Base-by-base conservation (phyloP, 2,329 filamentous ascomycete species). In the Juglanconis oblonga region DNA sequence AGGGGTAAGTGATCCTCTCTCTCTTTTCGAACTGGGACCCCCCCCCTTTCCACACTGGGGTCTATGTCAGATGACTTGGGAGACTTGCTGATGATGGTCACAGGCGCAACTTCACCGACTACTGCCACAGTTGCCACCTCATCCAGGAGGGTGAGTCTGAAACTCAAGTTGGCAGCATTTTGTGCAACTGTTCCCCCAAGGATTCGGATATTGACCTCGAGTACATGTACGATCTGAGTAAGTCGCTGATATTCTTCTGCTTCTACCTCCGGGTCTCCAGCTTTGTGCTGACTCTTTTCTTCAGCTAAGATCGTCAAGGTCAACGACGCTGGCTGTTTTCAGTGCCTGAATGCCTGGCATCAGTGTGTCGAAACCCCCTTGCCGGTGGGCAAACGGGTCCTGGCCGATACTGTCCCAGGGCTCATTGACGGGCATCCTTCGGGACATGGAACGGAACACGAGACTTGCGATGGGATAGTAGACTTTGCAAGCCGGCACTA, bases 161-260 rank as follows among this genome's bases (percentile, higher is more conserved):
- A 5, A 54, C 44, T 5, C 29, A 48, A 3, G 56, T 36, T 14
- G 60, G 52, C 13, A 32, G 56, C 13, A 45, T 62, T 5, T 36
- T 62, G 9, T 62, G 56, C 36, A 53, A 33, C 32, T 62, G 60
- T 11, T 35, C 47, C 29, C 48, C 52, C 1, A 40, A 53, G 14
- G 52, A 32, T 17, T 59, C 56, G 6, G 31, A 49, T 3, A 31
- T 52, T 14, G 11, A 13, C 13, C 36, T 35, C 2, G 56, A 52
- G 52, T 55, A 58, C 14, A 44, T 32, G 3, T 59, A 52, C n/a
- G 56, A 62, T 36, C 52, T 62, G 13, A 55, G 60, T 62, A 40
- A 47, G 59, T 61, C 7, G 17, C 29, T n/a, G 14, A 31, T 31
- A n/a, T 10, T 17, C 38, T 35, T 7, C 9, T 40, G 10, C 8